phyloP scores from a whole-genome alignment of 2,329 filamentous ascomycete genomes.

The Cercospora janseana region DNA sequence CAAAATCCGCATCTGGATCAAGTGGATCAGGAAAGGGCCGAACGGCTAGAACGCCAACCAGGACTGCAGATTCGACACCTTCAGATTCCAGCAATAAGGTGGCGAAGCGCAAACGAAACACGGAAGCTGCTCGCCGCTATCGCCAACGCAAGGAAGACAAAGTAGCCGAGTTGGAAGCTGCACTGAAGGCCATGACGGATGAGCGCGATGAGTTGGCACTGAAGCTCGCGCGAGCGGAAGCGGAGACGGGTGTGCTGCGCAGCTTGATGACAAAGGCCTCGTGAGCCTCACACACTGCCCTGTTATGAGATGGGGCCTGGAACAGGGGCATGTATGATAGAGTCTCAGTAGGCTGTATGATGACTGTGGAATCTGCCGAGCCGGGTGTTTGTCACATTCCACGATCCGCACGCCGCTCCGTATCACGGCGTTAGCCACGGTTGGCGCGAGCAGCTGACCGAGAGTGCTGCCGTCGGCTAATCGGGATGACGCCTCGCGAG shows the following conservation, averaged over 20 bases:
- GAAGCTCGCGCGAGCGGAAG: conserved; percentile 62
- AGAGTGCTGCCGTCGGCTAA: conserved; percentile 7
- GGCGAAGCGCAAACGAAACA: conserved; percentile 65
- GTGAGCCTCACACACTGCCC: too few species aligned
- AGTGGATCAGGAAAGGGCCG: too few species aligned
- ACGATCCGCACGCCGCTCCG: too few species aligned
- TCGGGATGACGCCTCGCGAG: too few species aligned
- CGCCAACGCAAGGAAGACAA: conserved; percentile 69
- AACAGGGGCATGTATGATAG: too few species aligned
- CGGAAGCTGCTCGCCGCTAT: conserved; percentile 68
- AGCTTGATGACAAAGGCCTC: conserved; percentile 25
- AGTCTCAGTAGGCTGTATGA: too few species aligned
- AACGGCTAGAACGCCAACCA: too few species aligned
- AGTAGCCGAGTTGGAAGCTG: conserved; percentile 60
- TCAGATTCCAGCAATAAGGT: conserved; percentile 18
- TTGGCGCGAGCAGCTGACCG: neutral
- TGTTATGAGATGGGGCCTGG: too few species aligned
- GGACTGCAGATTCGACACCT: conserved; percentile 9
- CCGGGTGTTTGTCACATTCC: neutral
- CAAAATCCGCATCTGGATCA: neutral
- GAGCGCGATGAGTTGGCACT: conserved; percentile 65
- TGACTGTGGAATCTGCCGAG: neutral
- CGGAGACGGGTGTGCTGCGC: conserved; percentile 59
- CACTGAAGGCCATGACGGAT: conserved; percentile 57
- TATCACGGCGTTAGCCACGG: neutral